Conservation (phyloP, 2,329 filamentous ascomycete species). For the Aspergillus alliaceus region DNA sequence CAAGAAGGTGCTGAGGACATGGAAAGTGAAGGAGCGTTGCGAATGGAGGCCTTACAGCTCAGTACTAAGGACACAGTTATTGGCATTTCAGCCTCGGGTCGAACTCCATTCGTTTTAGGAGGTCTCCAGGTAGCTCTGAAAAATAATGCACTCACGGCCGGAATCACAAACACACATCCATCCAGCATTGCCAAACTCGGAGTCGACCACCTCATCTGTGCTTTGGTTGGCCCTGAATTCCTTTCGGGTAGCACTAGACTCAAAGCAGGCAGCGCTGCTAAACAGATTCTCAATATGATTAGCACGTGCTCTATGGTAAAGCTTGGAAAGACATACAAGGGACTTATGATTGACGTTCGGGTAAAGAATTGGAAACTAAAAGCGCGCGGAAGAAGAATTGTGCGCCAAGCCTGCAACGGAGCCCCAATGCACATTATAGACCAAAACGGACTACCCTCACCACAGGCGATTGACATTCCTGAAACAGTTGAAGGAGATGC, state of each 20-base stretch:
- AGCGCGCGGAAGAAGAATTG: not conserved
- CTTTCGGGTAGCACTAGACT: constrained; percentile 49
- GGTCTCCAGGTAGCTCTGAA: not conserved
- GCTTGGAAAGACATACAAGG: constrained; percentile 45
- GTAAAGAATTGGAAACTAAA: not conserved
- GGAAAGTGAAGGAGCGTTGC: constrained; percentile 22
- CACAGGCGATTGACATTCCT: not conserved
- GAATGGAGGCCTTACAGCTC: not conserved
- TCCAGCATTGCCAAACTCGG: constrained; percentile 32
- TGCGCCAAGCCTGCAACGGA: constrained; percentile 22
- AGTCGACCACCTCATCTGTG: constrained; percentile 36
- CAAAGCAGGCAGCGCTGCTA: constrained; percentile 49
- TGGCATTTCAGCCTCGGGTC: not conserved
- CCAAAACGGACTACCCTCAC: constrained; percentile 13
- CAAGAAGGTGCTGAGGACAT: constrained; percentile 21
- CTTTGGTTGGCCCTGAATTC: constrained; percentile 45
- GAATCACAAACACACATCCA: constrained; percentile 14
- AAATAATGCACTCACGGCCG: not conserved
- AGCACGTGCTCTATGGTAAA: constrained; percentile 46
- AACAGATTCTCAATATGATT: constrained; percentile 47
- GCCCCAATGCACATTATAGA: constrained; percentile 34
- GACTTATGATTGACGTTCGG: constrained; percentile 23
- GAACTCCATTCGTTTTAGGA: constrained; percentile 10
- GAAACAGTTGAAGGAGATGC: constrained; percentile 20
- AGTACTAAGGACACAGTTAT: not conserved